Base-by-base conservation (phyloP, 257 asterid species). In the Forsythia viridissima region DNA sequence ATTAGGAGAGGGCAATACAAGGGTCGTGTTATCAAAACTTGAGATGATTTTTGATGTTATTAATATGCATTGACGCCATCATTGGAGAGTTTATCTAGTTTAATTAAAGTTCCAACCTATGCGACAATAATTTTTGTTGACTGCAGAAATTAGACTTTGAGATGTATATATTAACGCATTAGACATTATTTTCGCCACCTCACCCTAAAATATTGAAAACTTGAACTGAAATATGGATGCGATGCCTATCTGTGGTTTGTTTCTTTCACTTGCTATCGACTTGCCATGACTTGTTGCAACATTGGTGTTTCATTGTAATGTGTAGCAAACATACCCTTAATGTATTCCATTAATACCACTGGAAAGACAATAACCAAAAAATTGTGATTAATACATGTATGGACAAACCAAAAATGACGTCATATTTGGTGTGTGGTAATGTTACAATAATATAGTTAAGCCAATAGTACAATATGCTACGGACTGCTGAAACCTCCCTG, bases 1-100 rank as follows among this genome's bases (percentile, higher is more conserved):
- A 82, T 96, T 77, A 89, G 91, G 86, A 93, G 97, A 87, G 99
- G 95, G 68, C 95, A 84, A 86, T 96, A 96, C 91, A 93, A 88
- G 86, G 99, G 99, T 42, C 93, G 96, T 4, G 88, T 83, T 81
- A 85, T 90, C 71, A 95, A 93, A 87, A 85, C 91, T 69, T 93
- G 77, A 86, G 69, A 71, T 8, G n/a, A 77, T 77, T 83, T 89
- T 89, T 83, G 82, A 42, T 82, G 84, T 74, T 73, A 59, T 81
- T 39, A 20, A 39, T 16, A 12, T 59, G 76, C 70, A 78, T 70
- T 39, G 72, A 42, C 69, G 72, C 43, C 37, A 77, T 80, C 79
- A 77, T 87, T 85, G 87, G 75, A 78, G 90, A 72, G 46, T 61
- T 66, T 8, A 38, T 79, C 72, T 82, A 77, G 87, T 80, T 77